phyloP scores from a whole-genome alignment of 192 early-diverging fungal genomes.

The Entophlyctis luteolus region DNA sequence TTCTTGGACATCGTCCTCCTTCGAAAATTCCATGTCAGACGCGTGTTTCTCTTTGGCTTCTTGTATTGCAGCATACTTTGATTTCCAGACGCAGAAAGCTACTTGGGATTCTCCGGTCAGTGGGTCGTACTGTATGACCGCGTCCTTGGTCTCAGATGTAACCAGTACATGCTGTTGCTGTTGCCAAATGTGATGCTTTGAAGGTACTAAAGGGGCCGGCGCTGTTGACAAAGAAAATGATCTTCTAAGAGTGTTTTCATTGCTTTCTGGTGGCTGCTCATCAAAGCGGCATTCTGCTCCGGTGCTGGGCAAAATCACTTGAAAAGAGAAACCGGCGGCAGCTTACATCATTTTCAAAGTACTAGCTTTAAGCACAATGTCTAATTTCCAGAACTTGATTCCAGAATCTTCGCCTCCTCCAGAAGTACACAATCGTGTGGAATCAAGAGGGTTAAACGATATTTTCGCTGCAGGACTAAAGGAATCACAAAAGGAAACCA shows the following conservation, averaged over 20 bases:
- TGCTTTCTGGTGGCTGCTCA: slow-evolving; percentile 7
- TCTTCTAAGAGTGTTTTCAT: neutral
- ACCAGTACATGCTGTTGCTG: slow-evolving; percentile 19
- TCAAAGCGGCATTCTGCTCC: slow-evolving; percentile 8
- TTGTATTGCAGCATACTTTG: neutral
- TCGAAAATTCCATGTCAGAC: slow-evolving; percentile 4
- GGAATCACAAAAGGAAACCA: slow-evolving; percentile 28
- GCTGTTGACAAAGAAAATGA: neutral
- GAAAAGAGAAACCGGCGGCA: neutral
- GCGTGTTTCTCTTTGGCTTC: slow-evolving; percentile 9
- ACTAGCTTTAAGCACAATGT: slow-evolving; percentile 41
- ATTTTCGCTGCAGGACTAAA: slow-evolving; percentile 27
- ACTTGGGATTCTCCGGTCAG: slow-evolving; percentile 21
- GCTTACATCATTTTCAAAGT: slow-evolving; percentile 36
- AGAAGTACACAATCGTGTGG: slow-evolving; percentile 40
- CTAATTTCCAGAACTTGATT: slow-evolving; percentile 49
- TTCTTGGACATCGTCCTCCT: neutral
- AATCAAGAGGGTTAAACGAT: slow-evolving; percentile 51
- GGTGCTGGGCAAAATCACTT: neutral
- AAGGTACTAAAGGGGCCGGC: neutral
- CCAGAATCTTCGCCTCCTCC: slow-evolving; percentile 16
- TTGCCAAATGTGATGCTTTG: slow-evolving; percentile 19
- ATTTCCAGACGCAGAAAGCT: slow-evolving; percentile 20
- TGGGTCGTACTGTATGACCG: slow-evolving; percentile 36
- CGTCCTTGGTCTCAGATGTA: slow-evolving; percentile 11